Conservation (phyloP, 2,329 filamentous ascomycete genomes). For the Metarhizium anisopliae region DNA sequence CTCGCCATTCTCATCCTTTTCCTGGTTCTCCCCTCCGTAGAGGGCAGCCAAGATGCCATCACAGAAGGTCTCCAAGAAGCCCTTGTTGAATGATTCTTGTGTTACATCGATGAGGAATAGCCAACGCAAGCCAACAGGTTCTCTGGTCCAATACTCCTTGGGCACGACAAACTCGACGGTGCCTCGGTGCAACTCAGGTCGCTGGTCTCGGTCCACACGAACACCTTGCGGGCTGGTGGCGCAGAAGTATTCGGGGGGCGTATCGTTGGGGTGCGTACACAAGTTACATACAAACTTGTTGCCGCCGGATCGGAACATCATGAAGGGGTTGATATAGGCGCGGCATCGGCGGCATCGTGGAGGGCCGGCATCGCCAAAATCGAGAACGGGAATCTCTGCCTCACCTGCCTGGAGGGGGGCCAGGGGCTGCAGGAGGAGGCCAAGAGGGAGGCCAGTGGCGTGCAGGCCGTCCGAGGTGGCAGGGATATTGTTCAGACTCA, state of each 20-base stretch:
- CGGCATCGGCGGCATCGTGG: constrained; percentile 88
- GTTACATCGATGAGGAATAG: constrained; percentile 91
- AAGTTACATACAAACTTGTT: constrained; percentile 98
- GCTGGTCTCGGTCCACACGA: constrained; percentile 77
- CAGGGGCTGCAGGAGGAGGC: constrained; percentile 80
- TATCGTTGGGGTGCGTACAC: constrained; percentile 95
- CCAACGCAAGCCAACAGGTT: constrained; percentile 79
- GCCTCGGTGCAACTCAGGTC: constrained; percentile 81
- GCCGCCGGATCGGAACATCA: constrained; percentile 90
- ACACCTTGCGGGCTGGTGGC: constrained; percentile 81
- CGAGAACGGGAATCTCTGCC: constrained; percentile 77
- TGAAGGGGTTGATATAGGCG: constrained; percentile 97
- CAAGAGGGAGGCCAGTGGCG: constrained; percentile 76
- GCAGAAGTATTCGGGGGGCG: constrained; percentile 83
- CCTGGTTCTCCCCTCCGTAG: constrained; percentile 57
- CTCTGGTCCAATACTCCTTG: constrained; percentile 97
- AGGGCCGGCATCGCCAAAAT: constrained; percentile 87
- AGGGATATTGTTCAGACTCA: constrained; percentile 91
- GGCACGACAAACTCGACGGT: constrained; percentile 96
- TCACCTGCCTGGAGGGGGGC: constrained; percentile 79
- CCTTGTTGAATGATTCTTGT: constrained; percentile 82
- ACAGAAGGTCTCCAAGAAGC: constrained; percentile 83
- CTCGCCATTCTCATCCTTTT: constrained; percentile 41
- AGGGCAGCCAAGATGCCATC: constrained; percentile 78
- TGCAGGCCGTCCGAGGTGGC: constrained; percentile 69